Percentiles rank a stretch among this genome's conserved stretches.
These are phyloP conservation scores for Trichosporon asahii DNA, from an alignment of 1,284 basidiomycete species.

Conservation along the genomic window DNA sequence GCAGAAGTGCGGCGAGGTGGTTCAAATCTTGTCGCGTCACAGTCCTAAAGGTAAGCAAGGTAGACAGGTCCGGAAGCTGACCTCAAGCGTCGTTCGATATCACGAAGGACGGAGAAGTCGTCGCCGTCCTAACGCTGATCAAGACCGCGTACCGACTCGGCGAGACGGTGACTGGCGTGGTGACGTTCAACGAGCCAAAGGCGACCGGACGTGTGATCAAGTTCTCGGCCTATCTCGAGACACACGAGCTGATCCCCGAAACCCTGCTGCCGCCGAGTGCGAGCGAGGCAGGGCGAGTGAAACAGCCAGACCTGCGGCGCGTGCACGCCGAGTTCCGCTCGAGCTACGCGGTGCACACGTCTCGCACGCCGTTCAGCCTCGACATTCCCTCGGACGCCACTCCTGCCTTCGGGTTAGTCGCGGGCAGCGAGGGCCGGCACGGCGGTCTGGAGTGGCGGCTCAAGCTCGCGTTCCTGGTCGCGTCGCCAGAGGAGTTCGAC, in stretches of 20 bases:
- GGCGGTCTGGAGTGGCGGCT: slow-evolving; percentile 70
- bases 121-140: slow-evolving; percentile 83
- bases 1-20: slow-evolving; percentile 69
- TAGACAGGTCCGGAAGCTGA: neutral
- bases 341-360: slow-evolving; percentile 65
- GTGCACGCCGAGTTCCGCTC: slow-evolving; percentile 79
- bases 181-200: slow-evolving; percentile 68
- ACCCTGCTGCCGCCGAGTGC: slow-evolving; percentile 55
- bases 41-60: slow-evolving; percentile 70
- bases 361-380: slow-evolving; percentile 74
- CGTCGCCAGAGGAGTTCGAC: slow-evolving; percentile 53
- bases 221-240: slow-evolving; percentile 79
- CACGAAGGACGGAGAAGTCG: slow-evolving; percentile 78
- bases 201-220: slow-evolving; percentile 41
- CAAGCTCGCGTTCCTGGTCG: slow-evolving; percentile 72
- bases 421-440: slow-evolving; percentile 51
- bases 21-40: slow-evolving; percentile 83
- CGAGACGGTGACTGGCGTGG: slow-evolving; percentile 79
- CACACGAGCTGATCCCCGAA: slow-evolving; percentile 72
- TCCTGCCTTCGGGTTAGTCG: slow-evolving; percentile 63
- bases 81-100: slow-evolving; percentile 81
- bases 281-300: slow-evolving; percentile 30
- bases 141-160: slow-evolving; percentile 85
- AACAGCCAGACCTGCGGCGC: slow-evolving; percentile 48
- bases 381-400: slow-evolving; percentile 86